Base-by-base conservation (phyloP, 2,329 filamentous ascomycete species). In the Nemania sp. region DNA sequence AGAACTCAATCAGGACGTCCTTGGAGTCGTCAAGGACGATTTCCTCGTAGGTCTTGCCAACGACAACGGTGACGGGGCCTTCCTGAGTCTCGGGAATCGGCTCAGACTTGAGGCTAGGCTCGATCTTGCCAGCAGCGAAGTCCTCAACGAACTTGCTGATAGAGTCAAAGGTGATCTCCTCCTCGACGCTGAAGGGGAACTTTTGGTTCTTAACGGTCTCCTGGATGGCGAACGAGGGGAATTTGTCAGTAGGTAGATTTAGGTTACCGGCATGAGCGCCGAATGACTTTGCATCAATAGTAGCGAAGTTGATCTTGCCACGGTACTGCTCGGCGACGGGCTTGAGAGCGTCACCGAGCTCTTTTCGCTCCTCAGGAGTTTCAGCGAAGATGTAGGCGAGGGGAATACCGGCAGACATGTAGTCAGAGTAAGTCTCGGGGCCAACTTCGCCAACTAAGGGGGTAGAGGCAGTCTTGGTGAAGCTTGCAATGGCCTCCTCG, bases 101-200 rank as follows among this genome's bases (percentile, higher is more conserved):
- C 88, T 99, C 96, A 72, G 94, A 98, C 90, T 99, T 99, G 89
- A 99, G 92, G 88, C 93, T 97, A 76, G 96, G 93, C 82, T 97
- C 91, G 73, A 98, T 82, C 87, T 97, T 97, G 84, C 94, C 96
- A 70, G 88, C 87, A 67, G 90, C 84, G 80, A 94, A 98, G 75
- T 96, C 89, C 73, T 96, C 88, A 68, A 98, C 92, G 80, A 98
- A 99, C 75, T 89, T 84, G 81, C 87, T 88, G 77, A 99, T 91
- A 73, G 87, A 84, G 49, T 87, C 86, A 75, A 87, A 84, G 73
- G 88, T 92, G 76, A 99, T 88, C 82, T 93, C 89, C 84, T 91
- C 89, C 74, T 90, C 88, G 83, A 95, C 92, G 82, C 96, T 92
- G 80, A 90, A 98, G 78, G 96, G 96, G 87, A 92, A 99, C 87